Conservation (phyloP, 257 asterid genomes). For the Fraxinus quadrangulata region DNA sequence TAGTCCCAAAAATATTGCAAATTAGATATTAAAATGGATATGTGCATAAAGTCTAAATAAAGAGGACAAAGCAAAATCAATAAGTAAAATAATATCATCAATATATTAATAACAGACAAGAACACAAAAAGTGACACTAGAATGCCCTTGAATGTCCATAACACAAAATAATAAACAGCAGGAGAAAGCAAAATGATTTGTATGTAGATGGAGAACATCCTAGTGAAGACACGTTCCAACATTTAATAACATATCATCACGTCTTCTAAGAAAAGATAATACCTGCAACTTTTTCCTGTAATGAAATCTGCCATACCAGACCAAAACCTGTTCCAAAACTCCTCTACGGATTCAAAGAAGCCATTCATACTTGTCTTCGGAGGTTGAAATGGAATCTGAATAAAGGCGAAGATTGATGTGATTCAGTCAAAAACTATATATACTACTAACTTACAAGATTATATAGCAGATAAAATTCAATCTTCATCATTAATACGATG, state of each 20-base stretch:
- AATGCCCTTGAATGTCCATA: not conserved
- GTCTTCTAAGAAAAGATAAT: not conserved
- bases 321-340: constrained; percentile 69
- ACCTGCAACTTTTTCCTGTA: constrained; percentile 94
- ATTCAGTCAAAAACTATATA: not conserved
- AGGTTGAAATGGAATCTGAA: constrained; percentile 86
- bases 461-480: not conserved
- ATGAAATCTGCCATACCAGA: constrained; percentile 52
- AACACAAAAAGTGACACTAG: not conserved
- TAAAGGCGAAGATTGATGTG: constrained; percentile 3
- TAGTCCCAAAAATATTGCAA: not conserved
- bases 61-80: not conserved
- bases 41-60: not conserved
- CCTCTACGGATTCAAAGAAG: constrained; percentile 76
- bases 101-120: not conserved
- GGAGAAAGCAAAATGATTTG: not conserved
- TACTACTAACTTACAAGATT: not conserved
- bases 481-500: constrained; percentile 2
- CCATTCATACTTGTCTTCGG: constrained; percentile 68
- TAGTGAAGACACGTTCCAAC: not conserved
- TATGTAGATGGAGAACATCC: not conserved
- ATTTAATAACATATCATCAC: not conserved
- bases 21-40: not conserved
- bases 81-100: not conserved
- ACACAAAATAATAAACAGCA: not conserved